A percentile compares a stretch with the other conserved stretches of the same genome.
These are phyloP conservation scores for Vitellaria paradoxa DNA, from an alignment of 179 eudicot species.

Conservation along the genomic window DNA sequence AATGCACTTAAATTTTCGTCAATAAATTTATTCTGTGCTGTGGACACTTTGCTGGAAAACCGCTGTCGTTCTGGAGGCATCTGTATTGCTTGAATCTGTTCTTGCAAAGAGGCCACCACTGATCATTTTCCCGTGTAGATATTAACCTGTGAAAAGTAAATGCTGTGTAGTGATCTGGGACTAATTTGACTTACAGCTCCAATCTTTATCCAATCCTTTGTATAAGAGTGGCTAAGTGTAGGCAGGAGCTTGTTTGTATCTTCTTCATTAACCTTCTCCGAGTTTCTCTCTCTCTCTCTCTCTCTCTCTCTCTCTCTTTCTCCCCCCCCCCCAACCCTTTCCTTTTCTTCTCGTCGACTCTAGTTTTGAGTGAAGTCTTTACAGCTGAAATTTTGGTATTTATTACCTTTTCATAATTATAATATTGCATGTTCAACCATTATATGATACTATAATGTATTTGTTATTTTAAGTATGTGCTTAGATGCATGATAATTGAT, in stretches of 20 bases:
- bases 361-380: not conserved
- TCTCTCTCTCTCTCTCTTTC: no score
- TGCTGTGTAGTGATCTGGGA: not conserved
- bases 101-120: not conserved
- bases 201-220: no score
- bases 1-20: not conserved
- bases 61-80: slow-evolving; percentile 1
- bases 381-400: slow-evolving; percentile 5
- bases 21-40: slow-evolving; percentile 1
- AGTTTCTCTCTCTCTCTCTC: no score
- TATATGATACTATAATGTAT: not conserved
- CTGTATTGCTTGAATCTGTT: not conserved
- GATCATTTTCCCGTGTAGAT: slow-evolving; percentile 1
- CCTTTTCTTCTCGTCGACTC: not conserved
- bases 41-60: slow-evolving; percentile 6
- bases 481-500: not conserved
- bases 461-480: not conserved
- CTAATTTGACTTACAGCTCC: not conserved
- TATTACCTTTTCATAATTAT: not conserved
- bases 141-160: not conserved
- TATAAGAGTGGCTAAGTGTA: no score
- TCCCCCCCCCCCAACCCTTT: no score
- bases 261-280: not conserved
- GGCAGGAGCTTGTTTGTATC: slow-evolving; percentile 12
- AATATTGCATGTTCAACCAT: slow-evolving; percentile 2